Evolutionary conservation across 2,329 filamentous ascomycete species (phyloP), one percentile per base, ranked within the genome.

Genomic region (Aspergillus unguis): DNA sequence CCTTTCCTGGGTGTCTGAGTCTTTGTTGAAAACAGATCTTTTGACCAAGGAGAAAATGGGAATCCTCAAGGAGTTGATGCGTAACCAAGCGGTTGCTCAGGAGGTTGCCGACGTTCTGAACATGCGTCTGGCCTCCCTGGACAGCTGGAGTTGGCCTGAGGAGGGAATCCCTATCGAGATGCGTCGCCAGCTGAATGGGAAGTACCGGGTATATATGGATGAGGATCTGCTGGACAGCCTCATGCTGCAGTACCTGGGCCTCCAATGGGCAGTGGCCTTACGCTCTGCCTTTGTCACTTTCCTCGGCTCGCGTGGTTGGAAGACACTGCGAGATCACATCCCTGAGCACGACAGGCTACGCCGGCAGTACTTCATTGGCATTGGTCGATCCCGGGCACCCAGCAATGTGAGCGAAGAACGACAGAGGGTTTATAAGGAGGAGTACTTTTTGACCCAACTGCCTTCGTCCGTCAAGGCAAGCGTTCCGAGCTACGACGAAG

Each of bases 121-220:
- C 53, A 80, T 83, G 74, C 72, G 80, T 41, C 72, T 82, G 41
- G 68, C 73, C 0, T 71, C 75, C 5, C 62, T 84, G 2, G 72
- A 78, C 23, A 76, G 66, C 26, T 84, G 81, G 81, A 62, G 68
- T 9, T 84, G 81, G 80, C 71, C 71, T 11, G 61, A 66, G 2
- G 65, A 68, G 4, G 75, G 71, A 3, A 71, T 81, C 6, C 68
- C 73, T 1, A 60, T 83, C 2, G 71, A 79, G 42, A 76, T 78
- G 71, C 74, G 80, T 33, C 75, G 78, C 6, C 77, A 81, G 47
- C 62, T 83, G 33, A 83, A 81, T 57, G 79, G 80, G 3, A 79
- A 80, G 54, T 85, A 85, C 61, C 73, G 81, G 2, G 77, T 84
- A 27, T 83, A 77, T 60, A 81, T 82, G 72, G 79, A 84, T 45